These are phyloP conservation scores for Acacia confusa DNA, from an alignment of 306 rosid genomes.

Conservation along the genomic window DNA sequence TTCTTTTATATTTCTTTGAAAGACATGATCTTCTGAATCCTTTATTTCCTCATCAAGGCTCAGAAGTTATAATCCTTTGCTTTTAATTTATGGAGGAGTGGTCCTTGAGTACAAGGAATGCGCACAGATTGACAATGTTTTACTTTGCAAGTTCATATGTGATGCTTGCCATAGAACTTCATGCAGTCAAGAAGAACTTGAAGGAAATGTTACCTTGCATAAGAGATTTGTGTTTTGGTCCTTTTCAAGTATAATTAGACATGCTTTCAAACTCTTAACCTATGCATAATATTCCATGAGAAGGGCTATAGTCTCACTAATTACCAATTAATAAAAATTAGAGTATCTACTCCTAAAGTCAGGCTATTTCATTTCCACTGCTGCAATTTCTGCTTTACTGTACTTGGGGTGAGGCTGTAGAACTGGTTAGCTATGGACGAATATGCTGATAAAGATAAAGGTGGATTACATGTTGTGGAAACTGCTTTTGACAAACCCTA, in stretches of 20 bases:
- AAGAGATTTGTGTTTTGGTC: not conserved
- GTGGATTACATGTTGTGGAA: conserved; percentile 34
- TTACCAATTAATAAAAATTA: conserved; percentile 5
- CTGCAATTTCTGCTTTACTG: conserved; percentile 21
- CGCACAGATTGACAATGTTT: not conserved
- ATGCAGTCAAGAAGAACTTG: not conserved
- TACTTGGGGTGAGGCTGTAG: conserved; percentile 30
- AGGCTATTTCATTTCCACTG: conserved; percentile 4
- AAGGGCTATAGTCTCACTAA: conserved; percentile 5
- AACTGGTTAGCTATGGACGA: conserved; percentile 54
- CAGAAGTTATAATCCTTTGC: not conserved
- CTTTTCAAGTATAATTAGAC: not conserved
- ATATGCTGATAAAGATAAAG: conserved; percentile 37
- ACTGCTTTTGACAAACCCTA: conserved; percentile 37
- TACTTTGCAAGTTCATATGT: not conserved
- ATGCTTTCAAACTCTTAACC: not conserved
- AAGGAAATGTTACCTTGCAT: not conserved
- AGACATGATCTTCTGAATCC: not conserved
- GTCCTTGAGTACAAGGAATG: not conserved
- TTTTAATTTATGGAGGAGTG: not conserved
- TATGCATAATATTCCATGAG: not conserved
- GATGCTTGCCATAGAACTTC: not conserved
- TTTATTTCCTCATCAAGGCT: not conserved
- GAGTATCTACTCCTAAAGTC: not conserved
- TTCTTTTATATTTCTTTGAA: not conserved